Evolutionary conservation across 176 grass and related monocot genomes (phyloP), one percentile per base, ranked within the genome.

Genomic region (Leersia perrieri): DNA sequence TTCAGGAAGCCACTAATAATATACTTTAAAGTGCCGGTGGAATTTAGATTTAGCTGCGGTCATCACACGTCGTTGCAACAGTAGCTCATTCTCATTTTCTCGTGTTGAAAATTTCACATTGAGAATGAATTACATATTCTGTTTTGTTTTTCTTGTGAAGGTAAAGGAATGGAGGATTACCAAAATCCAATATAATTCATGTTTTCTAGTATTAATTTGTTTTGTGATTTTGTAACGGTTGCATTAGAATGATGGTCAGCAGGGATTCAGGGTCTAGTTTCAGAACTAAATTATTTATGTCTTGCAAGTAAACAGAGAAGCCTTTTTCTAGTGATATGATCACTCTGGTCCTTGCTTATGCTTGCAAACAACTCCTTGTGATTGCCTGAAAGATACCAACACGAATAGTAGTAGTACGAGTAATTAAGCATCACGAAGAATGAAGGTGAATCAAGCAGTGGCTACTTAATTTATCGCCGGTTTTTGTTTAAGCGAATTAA

Each of bases 321-420:
- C 51, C 51, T 18, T 57, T 60, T 11, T 41, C 26, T 38, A 78
- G 62, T 36, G 30, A 15, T 49, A 26, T 64, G 42, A 1, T 23
- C 51, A 9, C 42, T 25, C 1, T 33, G 31, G 9, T 57, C 58
- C 72, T 87, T 81, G 85, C 78, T 87, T 75, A 22, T 81, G 85
- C 85, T 87, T 87, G 36, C 49, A 76, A 87, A 75, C 78, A 70
- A 81, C 85, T 35, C 36, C n/a, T 86, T 57, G 83, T 33, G 76
- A 66, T 79, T 73, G 75, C 68, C 32, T 12, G 68, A 27, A 85
- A 79, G 66, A 41, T 79, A 73, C 75, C 15, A 79, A 13, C 57
- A 66, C 13, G 9, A 12, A 29, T 7, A 73, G 49, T 53, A n/a
- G 18, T 51, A 57, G 51, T 57, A 57, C 51, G 22, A 57, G 51